phyloP scores from a whole-genome alignment of 495 filamentous ascomycete species.

The Xylaria acuta region DNA sequence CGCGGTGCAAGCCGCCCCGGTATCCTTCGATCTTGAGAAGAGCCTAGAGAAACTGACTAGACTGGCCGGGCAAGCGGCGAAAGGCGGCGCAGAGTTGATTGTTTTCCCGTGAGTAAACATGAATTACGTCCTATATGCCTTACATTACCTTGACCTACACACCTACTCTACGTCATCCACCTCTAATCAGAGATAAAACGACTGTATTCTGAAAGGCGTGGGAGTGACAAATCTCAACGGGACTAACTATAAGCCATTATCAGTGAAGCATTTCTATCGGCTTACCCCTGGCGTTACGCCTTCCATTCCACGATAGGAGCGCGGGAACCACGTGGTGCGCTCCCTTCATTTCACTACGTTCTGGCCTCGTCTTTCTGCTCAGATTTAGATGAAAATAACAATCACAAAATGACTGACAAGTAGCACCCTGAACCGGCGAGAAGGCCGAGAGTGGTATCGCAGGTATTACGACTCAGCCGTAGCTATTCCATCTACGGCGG shows the following conservation, averaged over 20 bases:
- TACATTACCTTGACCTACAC: neutral
- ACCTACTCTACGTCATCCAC: neutral
- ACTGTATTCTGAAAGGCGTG: neutral
- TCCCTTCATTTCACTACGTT: neutral
- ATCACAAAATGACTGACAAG: slow-evolving; percentile 4
- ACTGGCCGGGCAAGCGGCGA: slow-evolving; percentile 50
- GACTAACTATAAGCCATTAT: neutral
- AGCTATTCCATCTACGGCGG: slow-evolving; percentile 44
- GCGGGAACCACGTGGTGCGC: slow-evolving; percentile 47
- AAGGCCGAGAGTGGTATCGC: slow-evolving; percentile 50
- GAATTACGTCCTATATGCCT: neutral
- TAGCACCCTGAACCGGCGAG: neutral
- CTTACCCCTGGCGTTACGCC: slow-evolving; percentile 52
- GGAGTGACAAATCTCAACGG: neutral
- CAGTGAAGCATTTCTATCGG: slow-evolving; percentile 50
- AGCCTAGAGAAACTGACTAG: slow-evolving; percentile 47
- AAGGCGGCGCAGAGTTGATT: slow-evolving; percentile 51
- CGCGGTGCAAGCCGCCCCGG: slow-evolving; percentile 52
- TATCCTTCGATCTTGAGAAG: slow-evolving; percentile 48
- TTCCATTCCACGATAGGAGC: slow-evolving; percentile 53
- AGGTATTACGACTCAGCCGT: slow-evolving; percentile 49
- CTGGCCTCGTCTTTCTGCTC: neutral
- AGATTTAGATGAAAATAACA: neutral
- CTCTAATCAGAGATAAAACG: neutral
- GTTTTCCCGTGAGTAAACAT: slow-evolving; percentile 48